These are phyloP conservation scores for Globisporangium iwayamae DNA, from an alignment of 352 stramenopile species.

Conservation along the genomic window DNA sequence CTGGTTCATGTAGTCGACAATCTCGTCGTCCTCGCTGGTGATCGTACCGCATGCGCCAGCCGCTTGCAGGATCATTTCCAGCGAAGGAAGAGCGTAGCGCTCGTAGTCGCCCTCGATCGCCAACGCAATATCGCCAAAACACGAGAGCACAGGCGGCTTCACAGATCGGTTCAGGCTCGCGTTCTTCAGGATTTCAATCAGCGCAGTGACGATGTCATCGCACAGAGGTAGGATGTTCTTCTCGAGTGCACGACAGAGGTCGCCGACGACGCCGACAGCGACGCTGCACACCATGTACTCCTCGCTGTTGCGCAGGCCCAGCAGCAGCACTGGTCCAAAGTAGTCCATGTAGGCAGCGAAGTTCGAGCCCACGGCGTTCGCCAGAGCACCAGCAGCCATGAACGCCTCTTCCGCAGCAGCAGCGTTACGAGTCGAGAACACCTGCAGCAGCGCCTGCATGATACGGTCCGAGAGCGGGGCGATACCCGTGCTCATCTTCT, in stretches of 20 bases:
- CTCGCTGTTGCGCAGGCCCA: constrained; percentile 92
- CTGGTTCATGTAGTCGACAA: constrained; percentile 98
- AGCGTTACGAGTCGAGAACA: constrained; percentile 92
- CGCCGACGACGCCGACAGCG: constrained; percentile 93
- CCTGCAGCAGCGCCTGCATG: constrained; percentile 94
- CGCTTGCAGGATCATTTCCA: constrained; percentile 85
- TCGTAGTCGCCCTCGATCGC: constrained; percentile 93
- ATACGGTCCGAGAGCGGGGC: constrained; percentile 88
- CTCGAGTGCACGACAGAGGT: constrained; percentile 93
- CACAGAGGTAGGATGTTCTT: constrained; percentile 90
- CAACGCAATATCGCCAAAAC: constrained; percentile 97
- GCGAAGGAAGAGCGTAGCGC: constrained; percentile 75
- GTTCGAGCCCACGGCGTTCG: constrained; percentile 90
- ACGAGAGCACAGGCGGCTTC: constrained; percentile 95
- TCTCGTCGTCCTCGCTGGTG: constrained; percentile 94
- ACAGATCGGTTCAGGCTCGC: constrained; percentile 90
- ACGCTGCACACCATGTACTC: constrained; percentile 97
- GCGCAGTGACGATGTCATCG: constrained; percentile 91
- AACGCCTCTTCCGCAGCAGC: constrained; percentile 95
- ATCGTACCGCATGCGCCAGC: constrained; percentile 85
- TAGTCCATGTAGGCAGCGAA: constrained; percentile 96
- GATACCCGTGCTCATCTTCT: constrained; percentile 91
- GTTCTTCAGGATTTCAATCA: constrained; percentile 97
- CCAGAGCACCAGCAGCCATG: constrained; percentile 91
- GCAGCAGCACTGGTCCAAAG: constrained; percentile 90